Evolutionary conservation across 148 eudicot genomes (phyloP).

Genomic region (Nepenthes gracilis): DNA sequence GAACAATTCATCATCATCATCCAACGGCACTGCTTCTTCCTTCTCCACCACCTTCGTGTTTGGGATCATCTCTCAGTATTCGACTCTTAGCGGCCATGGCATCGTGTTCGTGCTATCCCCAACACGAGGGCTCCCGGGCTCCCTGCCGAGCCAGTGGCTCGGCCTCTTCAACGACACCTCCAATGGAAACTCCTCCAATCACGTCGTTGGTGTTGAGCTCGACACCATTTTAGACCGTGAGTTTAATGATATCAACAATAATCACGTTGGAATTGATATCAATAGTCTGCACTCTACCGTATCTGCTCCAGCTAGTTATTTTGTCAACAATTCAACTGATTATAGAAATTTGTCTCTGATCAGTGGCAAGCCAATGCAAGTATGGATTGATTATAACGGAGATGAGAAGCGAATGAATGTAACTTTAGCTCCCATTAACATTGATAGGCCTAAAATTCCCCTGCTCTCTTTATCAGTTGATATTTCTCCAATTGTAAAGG

Average conservation of each 20-base stretch:
- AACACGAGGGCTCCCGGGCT: neutral
- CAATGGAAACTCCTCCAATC: conserved; percentile 7
- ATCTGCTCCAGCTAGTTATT: conserved; percentile 9
- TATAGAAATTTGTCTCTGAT: conserved; percentile 4
- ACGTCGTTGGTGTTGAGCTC: conserved; percentile 15
- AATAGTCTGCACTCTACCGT: conserved; percentile 4
- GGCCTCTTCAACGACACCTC: conserved; percentile 10
- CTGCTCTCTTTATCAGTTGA: conserved; percentile 6
- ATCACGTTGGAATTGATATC: conserved; percentile 22
- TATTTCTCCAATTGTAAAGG: conserved; percentile 7
- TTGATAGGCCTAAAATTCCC: conserved; percentile 6
- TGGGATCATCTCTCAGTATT: neutral
- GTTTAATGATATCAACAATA: conserved; percentile 6
- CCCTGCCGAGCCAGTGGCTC: neutral
- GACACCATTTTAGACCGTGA: neutral
- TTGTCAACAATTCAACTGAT: neutral
- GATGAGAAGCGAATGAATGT: conserved; percentile 6
- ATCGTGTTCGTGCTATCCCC: conserved; percentile 15
- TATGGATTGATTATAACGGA: conserved; percentile 19
- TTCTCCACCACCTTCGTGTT: conserved; percentile 15
- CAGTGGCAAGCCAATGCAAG: conserved; percentile 13
- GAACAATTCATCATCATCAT: neutral
- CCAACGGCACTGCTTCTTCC: neutral
- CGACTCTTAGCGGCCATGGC: conserved; percentile 1
- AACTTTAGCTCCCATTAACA: conserved; percentile 9